Evolutionary conservation across 1,139 yeast species (phyloP), one percentile per base, ranked within the genome.

Genomic region (Candida tunisiensis): DNA sequence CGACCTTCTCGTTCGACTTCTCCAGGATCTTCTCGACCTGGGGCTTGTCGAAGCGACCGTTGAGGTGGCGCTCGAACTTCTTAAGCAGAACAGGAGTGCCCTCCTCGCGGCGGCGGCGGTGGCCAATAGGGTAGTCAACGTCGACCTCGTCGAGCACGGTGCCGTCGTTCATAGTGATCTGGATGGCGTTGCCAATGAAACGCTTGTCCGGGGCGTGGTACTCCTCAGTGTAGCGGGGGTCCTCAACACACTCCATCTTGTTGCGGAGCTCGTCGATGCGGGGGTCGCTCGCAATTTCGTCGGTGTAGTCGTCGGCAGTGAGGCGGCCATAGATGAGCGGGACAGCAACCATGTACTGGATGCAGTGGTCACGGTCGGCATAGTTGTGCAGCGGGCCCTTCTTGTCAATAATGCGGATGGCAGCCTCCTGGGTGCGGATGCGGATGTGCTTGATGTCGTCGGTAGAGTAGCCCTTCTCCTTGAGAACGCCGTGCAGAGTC

Each of bases 321-420:
- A 67, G 49, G 29, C 67, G 57, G 25, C 74, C 74, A 39, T 57
- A 51, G 31, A 68, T 55, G 35, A 67, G 46, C 21, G 74, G 72
- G 24, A 67, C 44, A 15, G 74, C 74, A 25, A 61, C 59, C 73
- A 68, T 67, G 48, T 67, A 68, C 42, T 67, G 74, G 34, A 68
- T 62, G 45, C 74, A 67, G 45, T 67, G 74, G 40, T 68, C 74
- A 35, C 74, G 57, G 46, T 67, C 74, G 19, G 74, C 74, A 38
- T 67, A 68, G 51, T 68, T 68, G 51, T 67, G 57, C 29, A 67
- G 48, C 15, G 73, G 72, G 5, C 74, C 74, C 35, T 50, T 51
- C 48, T 67, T 67, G 47, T 67, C 70, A 34, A 67, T 68, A 41
- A 67, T 67, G 35, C 70, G 53, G 53, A 65, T 53, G 7, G 71